Evolutionary conservation across 768 basidiomycete species (phyloP), one percentile per base, ranked within the genome.

Genomic region (Baorangia bicolor): DNA sequence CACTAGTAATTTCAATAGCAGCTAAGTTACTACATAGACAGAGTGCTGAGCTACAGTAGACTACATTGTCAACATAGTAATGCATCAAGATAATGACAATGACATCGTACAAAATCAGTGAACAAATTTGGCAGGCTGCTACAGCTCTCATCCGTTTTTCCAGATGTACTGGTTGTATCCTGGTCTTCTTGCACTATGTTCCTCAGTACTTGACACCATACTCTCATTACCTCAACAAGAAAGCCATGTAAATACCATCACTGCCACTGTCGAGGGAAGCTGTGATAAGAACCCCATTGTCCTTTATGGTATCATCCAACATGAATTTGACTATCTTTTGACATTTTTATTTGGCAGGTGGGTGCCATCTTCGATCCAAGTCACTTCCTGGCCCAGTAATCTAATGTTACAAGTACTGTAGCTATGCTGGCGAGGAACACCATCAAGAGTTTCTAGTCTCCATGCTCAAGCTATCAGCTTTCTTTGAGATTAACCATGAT

Each of bases 231-330:
- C 55, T 38, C 20, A 8, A 1, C 46, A n/a, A n/a, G n/a, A n/a
- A 35, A 3, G 20, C 25, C 1, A 5, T 8, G 3, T 21, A 38
- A 33, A 3, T 16, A 6, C 16, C n/a, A n/a, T 27, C 54, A 3
- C 9, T 34, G 30, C 30, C 8, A 9, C 11, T 10, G n/a, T n/a
- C n/a, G n/a, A n/a, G n/a, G n/a, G 55, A 56, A 14, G 55, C 3
- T 56, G 20, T 27, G 49, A 50, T 40, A 49, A 56, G n/a, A 56
- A 51, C 5, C 49, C 49, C 8, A 56, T 56, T 11, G 16, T 56
- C 9, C 44, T 56, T 2, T n/a, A 45, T 18, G 55, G 55, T 5
- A 21, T 51, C 12, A 6, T 33, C 2, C 23, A 30, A 4, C 43
- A 11, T 2, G 49, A 56, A 5, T 56, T 56, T 40, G 49, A 56